Conservation (phyloP, 2,329 filamentous ascomycete genomes). For the Aciculosporium take region DNA sequence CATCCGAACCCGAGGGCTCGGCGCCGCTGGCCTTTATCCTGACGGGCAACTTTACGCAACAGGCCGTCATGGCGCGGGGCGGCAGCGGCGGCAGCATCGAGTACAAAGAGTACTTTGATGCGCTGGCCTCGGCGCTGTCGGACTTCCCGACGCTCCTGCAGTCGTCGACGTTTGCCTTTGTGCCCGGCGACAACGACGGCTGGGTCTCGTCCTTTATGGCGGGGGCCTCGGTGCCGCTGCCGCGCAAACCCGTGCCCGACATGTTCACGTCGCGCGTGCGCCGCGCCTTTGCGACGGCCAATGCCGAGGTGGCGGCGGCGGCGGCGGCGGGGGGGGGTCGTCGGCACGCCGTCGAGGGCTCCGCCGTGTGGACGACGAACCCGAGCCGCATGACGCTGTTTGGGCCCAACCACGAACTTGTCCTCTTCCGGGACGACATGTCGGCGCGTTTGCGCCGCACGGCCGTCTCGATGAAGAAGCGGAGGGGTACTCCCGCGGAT, state of each 20-base stretch:
- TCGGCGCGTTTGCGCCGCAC: constrained; percentile 63
- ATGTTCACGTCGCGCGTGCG: constrained; percentile 81
- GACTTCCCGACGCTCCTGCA: constrained; percentile 74
- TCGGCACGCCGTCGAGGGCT: constrained; percentile 26
- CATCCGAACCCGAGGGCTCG: constrained; percentile 44
- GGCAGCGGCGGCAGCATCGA: constrained; percentile 73
- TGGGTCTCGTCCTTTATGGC: constrained; percentile 80
- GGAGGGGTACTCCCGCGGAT: constrained; percentile 19
- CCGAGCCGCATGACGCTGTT: constrained; percentile 73
- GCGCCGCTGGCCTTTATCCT: constrained; percentile 70
- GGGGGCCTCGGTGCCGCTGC: constrained; percentile 56
- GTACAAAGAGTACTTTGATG: constrained; percentile 94
- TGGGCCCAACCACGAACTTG: constrained; percentile 74
- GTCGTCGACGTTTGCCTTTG: constrained; percentile 73
- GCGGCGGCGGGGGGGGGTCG: too few relatives aligned
- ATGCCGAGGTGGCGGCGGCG: constrained; percentile 50
- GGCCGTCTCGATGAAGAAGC: constrained; percentile 56
- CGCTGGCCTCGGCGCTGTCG: constrained; percentile 63
- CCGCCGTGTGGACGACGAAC: constrained; percentile 79
- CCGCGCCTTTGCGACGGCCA: constrained; percentile 65
- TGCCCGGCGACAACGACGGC: constrained; percentile 94
- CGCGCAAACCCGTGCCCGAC: constrained; percentile 61
- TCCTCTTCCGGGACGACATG: constrained; percentile 78
- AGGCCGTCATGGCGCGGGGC: constrained; percentile 52
- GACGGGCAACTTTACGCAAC: constrained; percentile 66